Conservation (phyloP, 331 rosid species). For the Quercus lobata region DNA sequence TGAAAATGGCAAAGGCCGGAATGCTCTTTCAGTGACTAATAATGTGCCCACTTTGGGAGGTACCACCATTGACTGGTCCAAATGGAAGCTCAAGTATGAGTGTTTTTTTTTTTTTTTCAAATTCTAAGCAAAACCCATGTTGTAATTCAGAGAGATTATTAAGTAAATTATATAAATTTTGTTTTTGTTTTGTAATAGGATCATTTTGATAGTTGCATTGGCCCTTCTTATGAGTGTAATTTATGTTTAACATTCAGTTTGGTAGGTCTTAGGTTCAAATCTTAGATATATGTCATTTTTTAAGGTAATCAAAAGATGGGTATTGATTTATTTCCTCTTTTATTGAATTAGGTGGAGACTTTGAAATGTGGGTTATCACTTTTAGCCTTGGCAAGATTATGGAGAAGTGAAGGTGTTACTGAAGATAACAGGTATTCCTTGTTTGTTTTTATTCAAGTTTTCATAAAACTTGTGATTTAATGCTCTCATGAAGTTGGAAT, state of each 20-base stretch:
- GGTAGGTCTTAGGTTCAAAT: neutral
- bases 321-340: slow-evolving; percentile 15
- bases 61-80: slow-evolving; percentile 21
- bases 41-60: slow-evolving; percentile 20
- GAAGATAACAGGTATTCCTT: slow-evolving; percentile 72
- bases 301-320: neutral
- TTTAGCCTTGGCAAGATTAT: slow-evolving; percentile 56
- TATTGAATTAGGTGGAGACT: slow-evolving; percentile 66
- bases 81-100: slow-evolving; percentile 47
- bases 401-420: slow-evolving; percentile 73
- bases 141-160: neutral
- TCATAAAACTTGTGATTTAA: too few species aligned
- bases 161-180: neutral
- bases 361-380: slow-evolving; percentile 89
- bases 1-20: slow-evolving; percentile 26
- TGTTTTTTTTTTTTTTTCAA: neutral
- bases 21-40: neutral
- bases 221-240: slow-evolving; percentile 70
- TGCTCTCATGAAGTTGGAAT: too few species aligned
- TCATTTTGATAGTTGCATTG: slow-evolving; percentile 75
- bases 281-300: neutral
- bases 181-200: slow-evolving; percentile 29
- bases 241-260: slow-evolving; percentile 1
- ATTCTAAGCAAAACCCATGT: neutral
- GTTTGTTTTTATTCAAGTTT: neutral